phyloP scores from a whole-genome alignment of 108 stramenopile genomes.

The Nitzschia sp. region DNA sequence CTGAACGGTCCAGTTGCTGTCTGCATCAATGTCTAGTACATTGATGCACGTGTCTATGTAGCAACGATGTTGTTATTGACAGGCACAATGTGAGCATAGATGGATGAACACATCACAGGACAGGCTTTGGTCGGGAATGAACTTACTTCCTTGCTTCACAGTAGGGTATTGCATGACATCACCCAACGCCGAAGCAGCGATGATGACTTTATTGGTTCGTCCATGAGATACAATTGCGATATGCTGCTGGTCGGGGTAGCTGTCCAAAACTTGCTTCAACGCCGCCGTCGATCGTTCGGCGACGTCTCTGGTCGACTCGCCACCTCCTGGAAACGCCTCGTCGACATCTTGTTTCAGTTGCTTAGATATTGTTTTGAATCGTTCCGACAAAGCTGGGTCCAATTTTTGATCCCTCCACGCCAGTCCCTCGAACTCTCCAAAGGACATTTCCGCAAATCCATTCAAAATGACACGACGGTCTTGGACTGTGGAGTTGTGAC shows the following conservation, averaged over 20 bases:
- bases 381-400: slow-evolving; percentile 12
- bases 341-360: slow-evolving; percentile 10
- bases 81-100: neutral
- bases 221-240: slow-evolving; percentile 48
- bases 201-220: slow-evolving; percentile 42
- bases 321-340: slow-evolving; percentile 37
- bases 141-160: slow-evolving; percentile 39
- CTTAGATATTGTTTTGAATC: slow-evolving; percentile 7
- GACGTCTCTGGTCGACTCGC: slow-evolving; percentile 37
- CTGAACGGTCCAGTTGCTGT: slow-evolving; percentile 10
- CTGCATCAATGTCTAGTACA: slow-evolving; percentile 29
- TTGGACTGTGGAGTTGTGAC: slow-evolving; percentile 9
- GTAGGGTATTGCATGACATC: slow-evolving; percentile 8
- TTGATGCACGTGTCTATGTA: slow-evolving; percentile 40
- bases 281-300: slow-evolving; percentile 25
- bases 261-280: slow-evolving; percentile 12
- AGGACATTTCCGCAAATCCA: slow-evolving; percentile 49
- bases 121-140: too few species aligned
- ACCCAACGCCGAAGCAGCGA: slow-evolving; percentile 22
- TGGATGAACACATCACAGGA: neutral
- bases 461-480: slow-evolving; percentile 17
- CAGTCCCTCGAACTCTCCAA: slow-evolving; percentile 50
- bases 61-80: neutral
- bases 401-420: slow-evolving; percentile 4
- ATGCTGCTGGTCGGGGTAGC: slow-evolving; percentile 18